Conservation (phyloP, 805 yeast species). For the Wickerhamiella occidentalis region DNA sequence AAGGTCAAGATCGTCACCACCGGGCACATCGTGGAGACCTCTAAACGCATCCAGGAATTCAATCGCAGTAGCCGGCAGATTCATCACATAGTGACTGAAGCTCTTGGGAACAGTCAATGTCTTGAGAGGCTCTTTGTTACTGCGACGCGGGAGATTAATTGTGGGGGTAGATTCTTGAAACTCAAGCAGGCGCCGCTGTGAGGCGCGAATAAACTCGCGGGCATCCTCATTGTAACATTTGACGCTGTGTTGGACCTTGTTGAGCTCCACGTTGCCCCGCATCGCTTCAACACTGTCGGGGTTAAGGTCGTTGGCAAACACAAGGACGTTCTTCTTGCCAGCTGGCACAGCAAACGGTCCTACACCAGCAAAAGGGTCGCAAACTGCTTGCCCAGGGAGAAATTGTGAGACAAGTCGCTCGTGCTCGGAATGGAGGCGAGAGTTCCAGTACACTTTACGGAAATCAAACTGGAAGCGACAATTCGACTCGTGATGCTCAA, state of each 20-base stretch:
- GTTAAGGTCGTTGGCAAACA: conserved; percentile 85
- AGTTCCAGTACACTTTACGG: conserved; percentile 93
- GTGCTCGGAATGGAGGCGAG: conserved; percentile 88
- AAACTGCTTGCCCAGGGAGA: conserved; percentile 58
- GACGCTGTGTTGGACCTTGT: conserved; percentile 52
- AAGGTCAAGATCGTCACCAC: conserved; percentile 39
- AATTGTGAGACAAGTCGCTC: conserved; percentile 57
- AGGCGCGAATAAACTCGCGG: conserved; percentile 55
- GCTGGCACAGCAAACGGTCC: conserved; percentile 98
- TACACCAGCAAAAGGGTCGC: conserved; percentile 97
- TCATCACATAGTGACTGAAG: conserved; percentile 77
- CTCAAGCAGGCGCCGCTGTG: conserved; percentile 41
- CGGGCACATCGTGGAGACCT: conserved; percentile 46
- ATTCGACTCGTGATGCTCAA: conserved; percentile 77
- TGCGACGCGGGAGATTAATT: conserved; percentile 26
- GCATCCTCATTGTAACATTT: conserved; percentile 68
- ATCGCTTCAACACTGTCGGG: conserved; percentile 73
- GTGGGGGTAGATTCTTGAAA: conserved; percentile 32
- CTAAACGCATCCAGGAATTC: conserved; percentile 65
- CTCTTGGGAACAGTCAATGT: conserved; percentile 36
- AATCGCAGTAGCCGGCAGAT: conserved; percentile 85
- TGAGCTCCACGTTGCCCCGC: conserved; percentile 46
- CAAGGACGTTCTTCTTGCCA: conserved; percentile 67
- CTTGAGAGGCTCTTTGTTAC: background rate
- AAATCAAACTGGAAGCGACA: conserved; percentile 83